phyloP scores from a whole-genome alignment of 169 alveolate species.

The Babesia sp. region DNA sequence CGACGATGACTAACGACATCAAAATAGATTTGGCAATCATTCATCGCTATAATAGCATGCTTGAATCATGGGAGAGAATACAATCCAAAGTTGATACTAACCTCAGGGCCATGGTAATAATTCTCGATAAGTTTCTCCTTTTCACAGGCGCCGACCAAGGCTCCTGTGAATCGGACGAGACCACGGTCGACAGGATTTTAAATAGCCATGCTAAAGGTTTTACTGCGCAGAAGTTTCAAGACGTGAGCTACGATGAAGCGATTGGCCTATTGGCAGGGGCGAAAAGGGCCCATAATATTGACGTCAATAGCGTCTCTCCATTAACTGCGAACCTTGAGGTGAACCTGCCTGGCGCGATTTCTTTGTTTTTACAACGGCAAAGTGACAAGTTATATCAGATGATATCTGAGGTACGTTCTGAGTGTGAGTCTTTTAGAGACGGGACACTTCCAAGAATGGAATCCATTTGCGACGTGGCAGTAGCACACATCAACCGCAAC shows the following conservation, averaged over 20 bases:
- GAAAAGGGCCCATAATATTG: not conserved
- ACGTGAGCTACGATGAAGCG: not conserved
- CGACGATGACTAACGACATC: not conserved
- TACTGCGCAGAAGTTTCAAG: not conserved
- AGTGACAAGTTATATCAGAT: slow-evolving; percentile 43
- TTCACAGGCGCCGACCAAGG: slow-evolving; percentile 19
- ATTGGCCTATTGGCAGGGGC: not conserved
- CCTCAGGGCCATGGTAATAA: slow-evolving; percentile 38
- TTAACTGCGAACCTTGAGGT: slow-evolving; percentile 17
- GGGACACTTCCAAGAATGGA: slow-evolving; percentile 39
- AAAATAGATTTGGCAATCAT: not conserved
- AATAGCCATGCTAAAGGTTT: not conserved
- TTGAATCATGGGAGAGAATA: slow-evolving; percentile 31
- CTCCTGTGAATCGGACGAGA: not conserved
- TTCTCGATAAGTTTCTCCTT: slow-evolving; percentile 55
- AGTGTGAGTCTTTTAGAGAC: slow-evolving; percentile 2
- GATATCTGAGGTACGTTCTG: slow-evolving; percentile 21
- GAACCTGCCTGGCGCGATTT: slow-evolving; percentile 48
- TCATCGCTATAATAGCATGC: not conserved
- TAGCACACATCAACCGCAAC: slow-evolving; percentile 16
- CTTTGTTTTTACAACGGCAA: slow-evolving; percentile 46
- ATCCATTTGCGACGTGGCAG: slow-evolving; percentile 23
- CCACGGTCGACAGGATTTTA: slow-evolving; percentile 1
- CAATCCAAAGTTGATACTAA: slow-evolving; percentile 14
- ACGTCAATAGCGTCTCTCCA: slow-evolving; percentile 2